Base-by-base conservation (phyloP, 306 rosid genomes). In the Gynostemma pentaphyllum region DNA sequence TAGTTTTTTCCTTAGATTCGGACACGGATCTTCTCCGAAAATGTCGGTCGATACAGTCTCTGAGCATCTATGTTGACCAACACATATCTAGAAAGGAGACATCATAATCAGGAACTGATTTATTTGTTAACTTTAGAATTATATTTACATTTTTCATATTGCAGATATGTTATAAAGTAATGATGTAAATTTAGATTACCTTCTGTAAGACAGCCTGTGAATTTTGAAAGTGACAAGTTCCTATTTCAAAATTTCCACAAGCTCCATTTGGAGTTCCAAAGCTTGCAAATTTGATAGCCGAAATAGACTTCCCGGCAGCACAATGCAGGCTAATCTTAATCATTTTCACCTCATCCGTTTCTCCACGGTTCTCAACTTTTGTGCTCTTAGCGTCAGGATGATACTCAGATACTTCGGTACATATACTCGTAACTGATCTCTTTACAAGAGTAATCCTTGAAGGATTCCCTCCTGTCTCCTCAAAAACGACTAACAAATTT, bases 261-360 rank as follows among this genome's bases (percentile, higher is more conserved):
- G 82, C 75, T 49, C 95, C 97, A 2, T 67, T 49, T 60, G 97
- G 97, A 69, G 95, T 82, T 70, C 95, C 95, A 36, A 76, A 89
- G 80, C 97, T 89, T 52, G 95, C 94, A 74, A 86, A 89, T 55
- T 71, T 86, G 63, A 89, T 89, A 34, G 78, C 62, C 59, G 95
- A 69, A 52, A 89, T 86, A 75, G 78, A 62, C 40, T 83, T 82
- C 24, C 97, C 91, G 37, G 64, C 73, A 39, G 70, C 73, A 66
- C 97, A 89, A 47, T 75, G 88, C 54, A 86, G 72, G 78, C 68
- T 77, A 49, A 84, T 68, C 68, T 76, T 74, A 3, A 90, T 79
- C 62, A 70, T 21, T 14, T n/a, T 70, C 59, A 69, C 71, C 65
- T 67, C 75, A 66, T 81, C 75, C 44, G 73, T 57, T 60, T 79